These are phyloP conservation scores for Picea mariana DNA, from an alignment of 83 land plant genomes.

Conservation along the genomic window DNA sequence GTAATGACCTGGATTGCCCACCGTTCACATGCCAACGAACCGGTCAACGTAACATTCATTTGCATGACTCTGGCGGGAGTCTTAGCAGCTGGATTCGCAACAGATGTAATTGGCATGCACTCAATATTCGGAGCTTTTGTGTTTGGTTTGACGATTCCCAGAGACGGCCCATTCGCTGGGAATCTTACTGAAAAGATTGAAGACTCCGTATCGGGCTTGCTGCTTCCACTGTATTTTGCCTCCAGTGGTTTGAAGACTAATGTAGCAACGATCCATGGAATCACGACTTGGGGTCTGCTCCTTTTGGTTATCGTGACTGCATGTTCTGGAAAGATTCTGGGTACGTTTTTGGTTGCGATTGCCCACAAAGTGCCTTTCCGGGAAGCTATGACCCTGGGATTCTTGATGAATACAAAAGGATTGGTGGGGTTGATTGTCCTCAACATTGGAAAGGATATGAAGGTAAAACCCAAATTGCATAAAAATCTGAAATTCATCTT, in stretches of 20 bases:
- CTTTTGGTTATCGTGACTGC: slow-evolving; percentile 43
- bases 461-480: slow-evolving; percentile 32
- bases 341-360: slow-evolving; percentile 44
- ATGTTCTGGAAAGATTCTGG: slow-evolving; percentile 58
- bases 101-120: slow-evolving; percentile 86
- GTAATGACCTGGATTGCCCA: slow-evolving; percentile 30
- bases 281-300: slow-evolving; percentile 26
- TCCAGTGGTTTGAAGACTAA: slow-evolving; percentile 60
- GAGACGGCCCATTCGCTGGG: slow-evolving; percentile 64
- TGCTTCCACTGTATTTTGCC: slow-evolving; percentile 62
- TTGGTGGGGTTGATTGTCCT: slow-evolving; percentile 62
- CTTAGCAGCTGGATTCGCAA: slow-evolving; percentile 64
- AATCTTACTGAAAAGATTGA: slow-evolving; percentile 57
- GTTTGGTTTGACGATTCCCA: slow-evolving; percentile 63
- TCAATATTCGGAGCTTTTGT: slow-evolving; percentile 81
- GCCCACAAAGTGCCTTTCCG: slow-evolving; percentile 23
- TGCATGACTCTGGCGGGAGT: slow-evolving; percentile 62
- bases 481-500: too few species aligned
- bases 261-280: slow-evolving; percentile 31
- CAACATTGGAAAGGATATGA: slow-evolving; percentile 84
- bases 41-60: slow-evolving; percentile 63
- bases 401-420: slow-evolving; percentile 83
- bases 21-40: slow-evolving; percentile 51
- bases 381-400: slow-evolving; percentile 41
- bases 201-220: slow-evolving; percentile 51